Evolutionary conservation across 2,329 filamentous ascomycete species (phyloP).

Genomic region (Diaporthe humulicola): DNA sequence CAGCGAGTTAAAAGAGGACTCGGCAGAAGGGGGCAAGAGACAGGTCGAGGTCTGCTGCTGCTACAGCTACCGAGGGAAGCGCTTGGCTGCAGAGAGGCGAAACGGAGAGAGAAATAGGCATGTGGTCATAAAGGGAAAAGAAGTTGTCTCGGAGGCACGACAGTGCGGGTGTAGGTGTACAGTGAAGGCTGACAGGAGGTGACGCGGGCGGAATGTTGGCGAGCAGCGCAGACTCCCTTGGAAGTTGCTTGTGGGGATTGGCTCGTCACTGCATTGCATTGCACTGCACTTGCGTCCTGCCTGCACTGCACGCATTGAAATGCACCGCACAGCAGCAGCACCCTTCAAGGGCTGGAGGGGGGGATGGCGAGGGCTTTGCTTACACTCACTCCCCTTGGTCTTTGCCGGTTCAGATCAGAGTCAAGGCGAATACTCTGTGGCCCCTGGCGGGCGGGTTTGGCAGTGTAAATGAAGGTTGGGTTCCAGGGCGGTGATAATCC

Average conservation of each 20-base stretch:
- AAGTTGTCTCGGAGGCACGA: slow-evolving; percentile 10
- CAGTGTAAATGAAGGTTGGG: background rate
- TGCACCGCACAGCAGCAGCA: no score
- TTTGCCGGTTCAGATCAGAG: background rate
- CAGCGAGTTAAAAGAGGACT: background rate
- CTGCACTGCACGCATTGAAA: background rate
- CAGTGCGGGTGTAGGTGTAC: background rate
- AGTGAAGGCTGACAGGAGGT: background rate
- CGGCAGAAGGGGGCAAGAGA: background rate
- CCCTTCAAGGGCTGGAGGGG: background rate
- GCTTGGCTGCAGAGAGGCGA: slow-evolving; percentile 19
- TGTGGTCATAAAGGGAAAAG: slow-evolving; percentile 13
- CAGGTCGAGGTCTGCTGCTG: background rate
- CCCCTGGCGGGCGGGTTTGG: background rate
- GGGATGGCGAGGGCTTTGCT: background rate
- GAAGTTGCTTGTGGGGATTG: slow-evolving; percentile 10
- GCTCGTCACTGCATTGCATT: background rate
- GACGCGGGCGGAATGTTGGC: slow-evolving; percentile 2
- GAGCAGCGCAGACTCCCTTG: background rate
- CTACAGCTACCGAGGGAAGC: background rate
- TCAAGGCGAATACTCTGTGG: background rate
- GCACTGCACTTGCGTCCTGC: background rate
- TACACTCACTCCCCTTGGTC: background rate
- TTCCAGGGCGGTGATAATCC: background rate
- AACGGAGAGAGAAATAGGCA: slow-evolving; percentile 8